Percentiles rank a stretch among this genome's conserved stretches.
phyloP scores from a whole-genome alignment of 768 basidiomycete genomes.

The Amanita brunnescens region DNA sequence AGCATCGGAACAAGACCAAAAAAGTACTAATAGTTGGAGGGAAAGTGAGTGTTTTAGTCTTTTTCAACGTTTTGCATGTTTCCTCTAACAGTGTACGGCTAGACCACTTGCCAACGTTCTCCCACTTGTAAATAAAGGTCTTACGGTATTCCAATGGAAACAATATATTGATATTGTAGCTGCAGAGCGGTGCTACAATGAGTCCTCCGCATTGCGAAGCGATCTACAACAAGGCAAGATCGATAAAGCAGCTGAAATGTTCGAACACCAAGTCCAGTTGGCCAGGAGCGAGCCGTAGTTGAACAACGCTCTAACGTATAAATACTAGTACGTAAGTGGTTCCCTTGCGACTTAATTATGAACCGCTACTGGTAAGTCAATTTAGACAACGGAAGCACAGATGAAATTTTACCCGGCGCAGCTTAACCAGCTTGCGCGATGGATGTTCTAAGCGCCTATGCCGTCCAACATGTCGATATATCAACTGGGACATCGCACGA shows the following conservation, averaged over 20 bases:
- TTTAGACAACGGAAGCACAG: conserved; percentile 74
- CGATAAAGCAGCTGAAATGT: conserved; percentile 78
- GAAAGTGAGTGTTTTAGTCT: conserved; percentile 38
- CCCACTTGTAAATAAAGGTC: conserved; percentile 95
- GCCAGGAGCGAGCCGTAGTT: conserved; percentile 90
- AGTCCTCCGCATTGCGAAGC: conserved; percentile 94
- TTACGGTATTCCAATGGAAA: conserved; percentile 93
- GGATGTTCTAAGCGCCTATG: conserved; percentile 11
- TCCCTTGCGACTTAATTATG: background rate
- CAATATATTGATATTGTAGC: conserved; percentile 80
- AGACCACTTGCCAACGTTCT: conserved; percentile 69
- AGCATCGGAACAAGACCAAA: background rate
- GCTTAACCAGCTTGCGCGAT: conserved; percentile 35
- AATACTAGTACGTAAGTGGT: conserved; percentile 60
- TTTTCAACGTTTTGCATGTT: background rate
- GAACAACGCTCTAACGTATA: conserved; percentile 64
- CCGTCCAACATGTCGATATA: no score
- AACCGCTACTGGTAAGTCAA: conserved; percentile 4
- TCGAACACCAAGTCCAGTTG: conserved; percentile 73
- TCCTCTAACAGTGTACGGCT: background rate
- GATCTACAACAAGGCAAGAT: conserved; percentile 84
- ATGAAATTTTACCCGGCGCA: conserved; percentile 79
- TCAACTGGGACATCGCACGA: no score
- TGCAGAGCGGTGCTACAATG: conserved; percentile 78
- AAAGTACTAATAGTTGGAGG: no score